Percentiles rank a stretch among this genome's conserved stretches.
Conservation (phyloP, 2,329 filamentous ascomycete genomes). For the Sporothrix inflata region DNA sequence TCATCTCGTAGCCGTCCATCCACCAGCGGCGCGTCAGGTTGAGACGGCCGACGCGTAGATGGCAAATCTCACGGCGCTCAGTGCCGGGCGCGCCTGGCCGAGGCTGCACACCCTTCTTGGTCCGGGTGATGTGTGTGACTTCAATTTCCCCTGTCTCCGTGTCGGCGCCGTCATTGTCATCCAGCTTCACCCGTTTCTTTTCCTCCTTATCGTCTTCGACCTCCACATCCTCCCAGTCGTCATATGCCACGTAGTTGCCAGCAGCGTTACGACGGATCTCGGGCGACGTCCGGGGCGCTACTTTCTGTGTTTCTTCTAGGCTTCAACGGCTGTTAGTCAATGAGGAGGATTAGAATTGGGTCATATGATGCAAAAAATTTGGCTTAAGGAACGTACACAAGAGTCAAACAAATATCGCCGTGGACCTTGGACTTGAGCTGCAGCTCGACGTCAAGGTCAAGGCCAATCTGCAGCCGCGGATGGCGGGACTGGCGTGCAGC, state of each 20-base stretch:
- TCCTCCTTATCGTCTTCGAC: neutral
- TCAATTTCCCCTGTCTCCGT: constrained; percentile 8
- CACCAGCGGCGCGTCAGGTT: constrained; percentile 33
- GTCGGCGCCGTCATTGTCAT: neutral
- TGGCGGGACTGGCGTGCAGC: constrained; percentile 21
- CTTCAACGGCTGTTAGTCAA: constrained; percentile 23
- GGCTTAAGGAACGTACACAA: constrained; percentile 59
- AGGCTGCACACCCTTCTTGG: neutral
- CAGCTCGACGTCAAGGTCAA: constrained; percentile 75
- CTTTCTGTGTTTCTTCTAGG: constrained; percentile 32
- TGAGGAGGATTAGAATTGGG: neutral
- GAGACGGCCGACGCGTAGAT: constrained; percentile 31
- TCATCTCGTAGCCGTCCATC: constrained; percentile 31
- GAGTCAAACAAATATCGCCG: constrained; percentile 71
- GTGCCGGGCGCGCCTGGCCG: neutral
- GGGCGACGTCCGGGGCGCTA: constrained; percentile 27
- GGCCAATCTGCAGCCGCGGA: constrained; percentile 39
- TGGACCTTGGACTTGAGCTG: constrained; percentile 79
- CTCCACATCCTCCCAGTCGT: constrained; percentile 25
- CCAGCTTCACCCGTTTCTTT: neutral
- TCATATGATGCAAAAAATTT: too few relatives aligned
- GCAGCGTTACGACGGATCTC: constrained; percentile 27
- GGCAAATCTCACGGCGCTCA: constrained; percentile 28
- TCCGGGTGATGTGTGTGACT: neutral
- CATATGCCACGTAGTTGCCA: constrained; percentile 28